These are phyloP conservation scores for Lachnellula arida DNA, from an alignment of 2,329 filamentous ascomycete species.

Conservation along the genomic window DNA sequence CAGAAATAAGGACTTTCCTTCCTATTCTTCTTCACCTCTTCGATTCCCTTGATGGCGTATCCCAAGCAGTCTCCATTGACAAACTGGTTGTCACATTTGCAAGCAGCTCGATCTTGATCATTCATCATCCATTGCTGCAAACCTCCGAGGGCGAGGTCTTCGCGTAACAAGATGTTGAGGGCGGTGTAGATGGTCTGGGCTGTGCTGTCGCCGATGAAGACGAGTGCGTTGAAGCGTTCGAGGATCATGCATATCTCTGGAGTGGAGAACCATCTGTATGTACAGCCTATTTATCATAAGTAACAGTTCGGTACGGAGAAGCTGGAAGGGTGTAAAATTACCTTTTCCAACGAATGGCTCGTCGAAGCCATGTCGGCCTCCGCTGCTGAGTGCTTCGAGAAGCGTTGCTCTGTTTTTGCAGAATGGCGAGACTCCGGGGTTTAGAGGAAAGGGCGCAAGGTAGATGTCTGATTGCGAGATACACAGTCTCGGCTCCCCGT, in stretches of 20 bases:
- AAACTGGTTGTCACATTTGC: conserved; percentile 40
- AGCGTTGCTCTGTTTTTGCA: conserved; percentile 30
- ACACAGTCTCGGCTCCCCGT: conserved; percentile 22
- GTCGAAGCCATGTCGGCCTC: conserved; percentile 38
- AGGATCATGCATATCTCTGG: conserved; percentile 41
- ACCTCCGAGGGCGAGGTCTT: conserved; percentile 37
- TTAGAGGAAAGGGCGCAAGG: conserved; percentile 12
- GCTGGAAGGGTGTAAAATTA: not conserved
- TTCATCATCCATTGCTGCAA: conserved; percentile 37
- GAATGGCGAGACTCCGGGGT: conserved; percentile 17
- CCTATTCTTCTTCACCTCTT: conserved; percentile 15
- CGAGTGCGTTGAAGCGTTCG: conserved; percentile 37
- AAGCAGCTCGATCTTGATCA: conserved; percentile 29
- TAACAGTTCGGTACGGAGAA: not conserved
- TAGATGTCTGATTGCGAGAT: conserved; percentile 21
- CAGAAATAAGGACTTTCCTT: conserved; percentile 15
- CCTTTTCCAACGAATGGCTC: conserved; percentile 33
- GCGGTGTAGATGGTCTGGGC: conserved; percentile 39
- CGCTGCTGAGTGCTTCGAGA: conserved; percentile 38
- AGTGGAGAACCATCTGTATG: conserved; percentile 39
- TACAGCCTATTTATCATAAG: conserved; percentile 29
- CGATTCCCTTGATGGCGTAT: conserved; percentile 24
- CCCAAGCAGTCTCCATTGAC: conserved; percentile 30
- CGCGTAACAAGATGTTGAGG: conserved; percentile 40
- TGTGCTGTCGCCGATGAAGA: conserved; percentile 39